phyloP scores from a whole-genome alignment of 768 basidiomycete species.

The Suillus subalutaceus region DNA sequence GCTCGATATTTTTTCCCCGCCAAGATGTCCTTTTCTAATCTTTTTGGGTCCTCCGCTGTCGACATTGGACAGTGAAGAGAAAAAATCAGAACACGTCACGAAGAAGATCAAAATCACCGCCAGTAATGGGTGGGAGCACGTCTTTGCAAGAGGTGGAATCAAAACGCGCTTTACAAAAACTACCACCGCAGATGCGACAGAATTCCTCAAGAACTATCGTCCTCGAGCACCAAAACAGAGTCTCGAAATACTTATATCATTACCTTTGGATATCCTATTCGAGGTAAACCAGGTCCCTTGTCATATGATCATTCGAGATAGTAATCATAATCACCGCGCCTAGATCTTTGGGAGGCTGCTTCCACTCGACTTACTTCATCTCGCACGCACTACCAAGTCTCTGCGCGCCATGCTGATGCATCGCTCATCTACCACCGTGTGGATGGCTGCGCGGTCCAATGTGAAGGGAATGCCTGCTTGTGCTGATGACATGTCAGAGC shows the following conservation, averaged over 20 bases:
- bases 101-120: conserved; percentile 8
- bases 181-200: background rate
- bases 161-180: background rate
- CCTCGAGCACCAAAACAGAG: conserved; percentile 12
- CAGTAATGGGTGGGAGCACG: conserved; percentile 7
- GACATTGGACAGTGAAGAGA: background rate
- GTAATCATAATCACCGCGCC: background rate
- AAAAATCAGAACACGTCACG: background rate
- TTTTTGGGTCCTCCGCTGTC: background rate
- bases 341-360: conserved; percentile 31
- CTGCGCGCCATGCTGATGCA: conserved; percentile 31
- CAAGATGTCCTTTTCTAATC: background rate
- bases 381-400: conserved; percentile 33
- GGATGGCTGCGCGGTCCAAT: conserved; percentile 30
- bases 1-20: background rate
- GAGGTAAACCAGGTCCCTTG: conserved; percentile 21
- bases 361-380: conserved; percentile 35
- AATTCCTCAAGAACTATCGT: background rate
- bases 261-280: conserved; percentile 25
- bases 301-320: conserved; percentile 18
- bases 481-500: conserved; percentile 30
- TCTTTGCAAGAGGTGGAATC: conserved; percentile 7
- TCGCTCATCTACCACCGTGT: conserved; percentile 22
- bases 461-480: conserved; percentile 27
- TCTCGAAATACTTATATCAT: conserved; percentile 21